Evolutionary conservation across 805 yeast species (phyloP).

Genomic region (Teunomyces aglyptinius): DNA sequence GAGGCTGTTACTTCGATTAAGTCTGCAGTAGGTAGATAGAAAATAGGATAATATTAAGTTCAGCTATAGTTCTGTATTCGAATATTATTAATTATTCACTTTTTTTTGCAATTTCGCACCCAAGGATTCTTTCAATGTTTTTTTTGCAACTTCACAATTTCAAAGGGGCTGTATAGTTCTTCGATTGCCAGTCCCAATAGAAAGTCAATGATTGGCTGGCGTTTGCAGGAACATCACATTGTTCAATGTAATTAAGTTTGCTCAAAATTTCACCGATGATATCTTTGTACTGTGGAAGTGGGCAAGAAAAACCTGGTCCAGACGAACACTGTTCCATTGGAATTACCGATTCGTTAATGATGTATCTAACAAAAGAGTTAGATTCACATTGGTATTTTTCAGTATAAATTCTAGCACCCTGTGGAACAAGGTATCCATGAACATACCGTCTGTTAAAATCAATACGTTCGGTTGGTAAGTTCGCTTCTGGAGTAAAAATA

Average conservation of each 20-base stretch:
- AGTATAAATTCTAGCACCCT: constrained; percentile 38
- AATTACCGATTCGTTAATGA: constrained; percentile 40
- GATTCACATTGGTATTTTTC: constrained; percentile 35
- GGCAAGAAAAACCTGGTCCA: constrained; percentile 46
- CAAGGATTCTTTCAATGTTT: not conserved
- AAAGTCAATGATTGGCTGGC: constrained; percentile 31
- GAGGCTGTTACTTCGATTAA: constrained; percentile 28
- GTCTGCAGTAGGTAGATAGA: constrained; percentile 27
- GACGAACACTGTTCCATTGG: constrained; percentile 33
- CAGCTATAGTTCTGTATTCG: not conserved
- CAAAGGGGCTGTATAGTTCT: constrained; percentile 21
- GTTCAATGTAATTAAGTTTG: constrained; percentile 22
- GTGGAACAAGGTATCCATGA: constrained; percentile 37
- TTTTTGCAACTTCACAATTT: constrained; percentile 1
- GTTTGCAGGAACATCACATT: constrained; percentile 23
- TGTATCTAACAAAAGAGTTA: constrained; percentile 34
- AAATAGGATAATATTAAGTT: not conserved
- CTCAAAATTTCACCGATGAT: constrained; percentile 28
- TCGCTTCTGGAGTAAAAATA: constrained; percentile 41
- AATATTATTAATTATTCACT: not conserved
- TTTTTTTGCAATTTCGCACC: not conserved
- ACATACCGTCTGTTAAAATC: constrained; percentile 49
- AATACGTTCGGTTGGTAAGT: constrained; percentile 46
- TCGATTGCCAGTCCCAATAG: constrained; percentile 39
- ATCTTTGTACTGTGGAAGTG: constrained; percentile 33